Conservation (phyloP, 345 rosid species). For the Eucalyptus brandiana region DNA sequence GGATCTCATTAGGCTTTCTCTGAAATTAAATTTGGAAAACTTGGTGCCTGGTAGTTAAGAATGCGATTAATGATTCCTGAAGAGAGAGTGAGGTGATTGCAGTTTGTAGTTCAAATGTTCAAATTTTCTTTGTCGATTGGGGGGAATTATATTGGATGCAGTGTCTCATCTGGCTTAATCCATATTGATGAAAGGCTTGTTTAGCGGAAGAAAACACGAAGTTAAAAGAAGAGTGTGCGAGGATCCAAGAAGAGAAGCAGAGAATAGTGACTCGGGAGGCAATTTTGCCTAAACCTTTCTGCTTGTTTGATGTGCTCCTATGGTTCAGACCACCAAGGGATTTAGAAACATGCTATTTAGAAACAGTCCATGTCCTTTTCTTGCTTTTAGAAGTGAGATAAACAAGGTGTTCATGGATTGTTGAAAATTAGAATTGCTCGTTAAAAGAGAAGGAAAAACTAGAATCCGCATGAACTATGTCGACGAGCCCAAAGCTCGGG, state of each 20-base stretch:
- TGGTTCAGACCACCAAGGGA: not conserved
- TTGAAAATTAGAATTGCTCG: not conserved
- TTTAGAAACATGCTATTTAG: not conserved
- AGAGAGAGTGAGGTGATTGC: not conserved
- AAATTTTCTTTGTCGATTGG: not conserved
- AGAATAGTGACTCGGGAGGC: not conserved
- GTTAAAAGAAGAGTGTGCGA: not conserved
- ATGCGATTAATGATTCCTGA: not conserved
- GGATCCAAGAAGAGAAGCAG: not conserved
- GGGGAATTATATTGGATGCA: not conserved
- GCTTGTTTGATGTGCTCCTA: not conserved
- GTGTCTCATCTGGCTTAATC: not conserved
- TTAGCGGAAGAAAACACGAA: not conserved
- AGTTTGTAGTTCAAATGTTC: not conserved
- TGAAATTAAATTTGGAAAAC: not conserved
- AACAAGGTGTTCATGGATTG: not conserved
- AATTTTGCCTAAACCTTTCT: not conserved
- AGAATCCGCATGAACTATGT: not conserved
- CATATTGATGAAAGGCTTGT: not conserved
- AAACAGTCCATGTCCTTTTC: not conserved
- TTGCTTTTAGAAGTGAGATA: not conserved
- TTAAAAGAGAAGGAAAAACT: not conserved
- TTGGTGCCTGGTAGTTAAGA: not conserved
- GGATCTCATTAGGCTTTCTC: not conserved
- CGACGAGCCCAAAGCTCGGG: not conserved